phyloP scores from a whole-genome alignment of 768 basidiomycete genomes.

The Tephrocybe sp. region DNA sequence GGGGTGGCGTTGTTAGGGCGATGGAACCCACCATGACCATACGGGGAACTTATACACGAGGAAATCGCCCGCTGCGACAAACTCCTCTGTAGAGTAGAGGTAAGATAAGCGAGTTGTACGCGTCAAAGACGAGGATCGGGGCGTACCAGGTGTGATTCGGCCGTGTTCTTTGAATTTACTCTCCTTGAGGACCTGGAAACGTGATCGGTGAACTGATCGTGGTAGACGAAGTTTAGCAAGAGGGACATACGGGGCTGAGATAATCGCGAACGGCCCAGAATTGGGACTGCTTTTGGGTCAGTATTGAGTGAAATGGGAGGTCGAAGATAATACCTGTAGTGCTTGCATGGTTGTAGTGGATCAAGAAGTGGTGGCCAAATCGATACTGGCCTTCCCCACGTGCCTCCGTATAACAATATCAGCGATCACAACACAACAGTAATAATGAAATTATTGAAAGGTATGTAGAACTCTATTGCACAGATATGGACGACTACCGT shows the following conservation, averaged over 20 bases:
- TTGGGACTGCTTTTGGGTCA: slow-evolving; percentile 12
- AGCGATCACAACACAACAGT: background rate
- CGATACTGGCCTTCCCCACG: slow-evolving; percentile 28
- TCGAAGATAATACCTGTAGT: slow-evolving; percentile 29
- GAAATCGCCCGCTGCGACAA: slow-evolving; percentile 97
- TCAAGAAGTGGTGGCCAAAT: slow-evolving; percentile 20
- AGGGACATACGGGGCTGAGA: slow-evolving; percentile 66
- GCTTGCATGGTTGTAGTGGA: slow-evolving; percentile 34
- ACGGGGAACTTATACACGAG: slow-evolving; percentile 97
- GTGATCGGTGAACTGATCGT: slow-evolving; percentile 31
- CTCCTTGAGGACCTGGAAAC: slow-evolving; percentile 83
- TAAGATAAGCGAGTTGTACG: slow-evolving; percentile 17
- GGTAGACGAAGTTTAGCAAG: slow-evolving; percentile 12
- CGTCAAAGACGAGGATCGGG: slow-evolving; percentile 9
- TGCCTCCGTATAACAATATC: slow-evolving; percentile 20
- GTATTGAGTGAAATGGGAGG: background rate
- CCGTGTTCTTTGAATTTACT: slow-evolving; percentile 99
- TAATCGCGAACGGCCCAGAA: slow-evolving; percentile 72
- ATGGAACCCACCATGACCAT: slow-evolving; percentile 80
- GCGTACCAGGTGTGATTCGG: slow-evolving; percentile 86
- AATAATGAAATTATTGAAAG: background rate
- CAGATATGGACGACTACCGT: slow-evolving; percentile 14
- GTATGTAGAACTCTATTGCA: slow-evolving; percentile 11
- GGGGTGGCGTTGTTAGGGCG: background rate
- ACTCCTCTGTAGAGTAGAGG: slow-evolving; percentile 68